These are phyloP conservation scores for Leccinum broughii DNA, from an alignment of 768 basidiomycete genomes.

Conservation along the genomic window DNA sequence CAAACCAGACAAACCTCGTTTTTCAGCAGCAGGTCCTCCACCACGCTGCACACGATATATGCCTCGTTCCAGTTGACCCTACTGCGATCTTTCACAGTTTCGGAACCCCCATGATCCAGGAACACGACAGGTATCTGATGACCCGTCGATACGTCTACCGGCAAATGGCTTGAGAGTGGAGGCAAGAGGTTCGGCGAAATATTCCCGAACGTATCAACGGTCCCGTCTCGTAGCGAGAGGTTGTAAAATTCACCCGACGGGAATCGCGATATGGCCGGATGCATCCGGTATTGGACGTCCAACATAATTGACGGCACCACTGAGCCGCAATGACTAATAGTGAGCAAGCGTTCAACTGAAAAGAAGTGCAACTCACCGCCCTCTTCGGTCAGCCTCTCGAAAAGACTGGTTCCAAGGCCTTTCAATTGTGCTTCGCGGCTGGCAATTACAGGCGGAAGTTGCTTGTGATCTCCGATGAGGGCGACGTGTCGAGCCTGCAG, in stretches of 20 bases:
- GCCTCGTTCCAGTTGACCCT: conserved; percentile 78
- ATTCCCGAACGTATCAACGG: conserved; percentile 51
- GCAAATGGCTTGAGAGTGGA: conserved; percentile 58
- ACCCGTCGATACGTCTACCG: conserved; percentile 37
- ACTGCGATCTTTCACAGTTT: conserved; percentile 69
- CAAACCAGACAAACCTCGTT: conserved; percentile 60
- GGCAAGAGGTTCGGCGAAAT: conserved; percentile 55
- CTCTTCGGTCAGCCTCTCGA: conserved; percentile 87
- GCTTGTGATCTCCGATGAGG: conserved; percentile 97
- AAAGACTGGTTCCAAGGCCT: conserved; percentile 79
- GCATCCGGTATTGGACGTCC: conserved; percentile 96
- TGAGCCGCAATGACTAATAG: conserved; percentile 29
- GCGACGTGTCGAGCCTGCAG: conserved; percentile 75
- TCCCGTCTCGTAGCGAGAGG: conserved; percentile 69
- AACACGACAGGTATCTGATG: conserved; percentile 70
- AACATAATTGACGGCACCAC: conserved; percentile 91
- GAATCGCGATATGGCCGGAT: conserved; percentile 85
- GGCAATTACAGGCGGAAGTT: conserved; percentile 85
- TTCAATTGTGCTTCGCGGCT: conserved; percentile 71
- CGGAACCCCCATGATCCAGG: conserved; percentile 73
- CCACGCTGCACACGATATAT: conserved; percentile 70
- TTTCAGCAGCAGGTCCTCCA: conserved; percentile 76
- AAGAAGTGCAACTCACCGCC: conserved; percentile 51
- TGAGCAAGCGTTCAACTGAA: conserved; percentile 4
- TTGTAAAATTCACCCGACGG: conserved; percentile 85